Conservation (phyloP, 768 basidiomycete species). For the Peribolospora kevripleyi region DNA sequence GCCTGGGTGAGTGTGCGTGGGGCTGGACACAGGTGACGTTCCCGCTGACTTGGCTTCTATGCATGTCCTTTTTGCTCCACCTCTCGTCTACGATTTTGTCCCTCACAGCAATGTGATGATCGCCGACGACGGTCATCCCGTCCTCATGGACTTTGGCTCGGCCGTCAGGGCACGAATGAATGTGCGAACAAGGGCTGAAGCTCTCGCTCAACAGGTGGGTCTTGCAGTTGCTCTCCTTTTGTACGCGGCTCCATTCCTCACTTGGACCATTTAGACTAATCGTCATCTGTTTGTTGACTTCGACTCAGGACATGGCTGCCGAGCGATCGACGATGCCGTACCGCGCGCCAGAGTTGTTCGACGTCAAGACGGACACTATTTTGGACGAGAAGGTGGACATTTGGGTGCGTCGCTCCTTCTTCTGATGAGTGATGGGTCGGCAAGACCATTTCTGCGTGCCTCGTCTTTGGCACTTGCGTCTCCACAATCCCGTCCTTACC, state of each 20-base stretch:
- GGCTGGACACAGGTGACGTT: neutral
- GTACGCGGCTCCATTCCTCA: too few relatives aligned
- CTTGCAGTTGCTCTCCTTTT: too few relatives aligned
- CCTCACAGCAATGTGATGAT: slow-evolving; percentile 61
- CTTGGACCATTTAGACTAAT: neutral
- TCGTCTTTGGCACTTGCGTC: neutral
- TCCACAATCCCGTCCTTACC: slow-evolving; percentile 4
- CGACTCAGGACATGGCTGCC: slow-evolving; percentile 57
- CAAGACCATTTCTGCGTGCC: neutral
- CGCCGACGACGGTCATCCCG: slow-evolving; percentile 63
- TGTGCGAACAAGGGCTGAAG: slow-evolving; percentile 61
- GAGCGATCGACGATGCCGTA: slow-evolving; percentile 99
- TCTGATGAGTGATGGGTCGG: neutral
- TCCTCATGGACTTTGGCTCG: slow-evolving; percentile 97
- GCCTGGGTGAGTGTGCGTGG: slow-evolving; percentile 42
- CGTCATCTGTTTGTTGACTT: neutral
- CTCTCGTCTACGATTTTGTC: neutral
- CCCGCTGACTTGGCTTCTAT: neutral
- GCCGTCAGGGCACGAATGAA: slow-evolving; percentile 59
- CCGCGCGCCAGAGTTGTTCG: slow-evolving; percentile 88
- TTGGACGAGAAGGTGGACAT: slow-evolving; percentile 92
- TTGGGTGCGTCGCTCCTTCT: slow-evolving; percentile 39
- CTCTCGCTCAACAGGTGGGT: slow-evolving; percentile 58
- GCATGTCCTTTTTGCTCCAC: neutral
- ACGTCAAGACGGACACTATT: slow-evolving; percentile 68